These are phyloP conservation scores for Thermochaetoides thermophila DNA, from an alignment of 495 filamentous ascomycete species.

Conservation along the genomic window DNA sequence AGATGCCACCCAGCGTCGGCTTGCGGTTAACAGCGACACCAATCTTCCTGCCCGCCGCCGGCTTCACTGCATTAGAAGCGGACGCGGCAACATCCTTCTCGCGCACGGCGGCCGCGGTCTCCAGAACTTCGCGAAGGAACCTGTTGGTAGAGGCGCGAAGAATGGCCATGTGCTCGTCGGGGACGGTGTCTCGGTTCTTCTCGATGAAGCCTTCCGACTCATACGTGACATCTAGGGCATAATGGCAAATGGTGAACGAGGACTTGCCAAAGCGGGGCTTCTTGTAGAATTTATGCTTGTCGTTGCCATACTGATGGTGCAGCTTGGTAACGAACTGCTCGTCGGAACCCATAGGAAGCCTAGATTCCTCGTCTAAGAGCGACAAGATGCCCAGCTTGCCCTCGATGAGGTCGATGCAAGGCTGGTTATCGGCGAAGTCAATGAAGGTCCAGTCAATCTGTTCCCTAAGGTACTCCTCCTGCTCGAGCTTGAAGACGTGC, in stretches of 20 bases:
- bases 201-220: constrained; percentile 99
- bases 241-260: constrained; percentile 96
- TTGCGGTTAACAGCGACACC: constrained; percentile 90
- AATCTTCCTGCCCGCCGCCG: constrained; percentile 62
- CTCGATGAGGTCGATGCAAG: constrained; percentile 98
- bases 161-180: constrained; percentile 93
- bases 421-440: constrained; percentile 98
- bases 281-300: constrained; percentile 97
- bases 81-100: constrained; percentile 71
- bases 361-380: constrained; percentile 89
- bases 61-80: constrained; percentile 53
- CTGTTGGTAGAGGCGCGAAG: constrained; percentile 68
- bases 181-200: constrained; percentile 97
- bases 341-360: constrained; percentile 91
- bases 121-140: constrained; percentile 75
- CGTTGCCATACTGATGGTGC: constrained; percentile 78
- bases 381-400: constrained; percentile 88
- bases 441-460: constrained; percentile 99
- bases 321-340: constrained; percentile 97
- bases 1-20: constrained; percentile 93
- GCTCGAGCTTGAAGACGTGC: constrained; percentile 99
- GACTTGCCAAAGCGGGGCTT: constrained; percentile 97
- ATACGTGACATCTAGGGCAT: constrained; percentile 96
- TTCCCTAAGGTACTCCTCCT: constrained; percentile 94
- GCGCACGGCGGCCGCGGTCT: constrained; percentile 67